Evolutionary conservation across 345 rosid species (phyloP).

Genomic region (Melaleuca quinquenervia): DNA sequence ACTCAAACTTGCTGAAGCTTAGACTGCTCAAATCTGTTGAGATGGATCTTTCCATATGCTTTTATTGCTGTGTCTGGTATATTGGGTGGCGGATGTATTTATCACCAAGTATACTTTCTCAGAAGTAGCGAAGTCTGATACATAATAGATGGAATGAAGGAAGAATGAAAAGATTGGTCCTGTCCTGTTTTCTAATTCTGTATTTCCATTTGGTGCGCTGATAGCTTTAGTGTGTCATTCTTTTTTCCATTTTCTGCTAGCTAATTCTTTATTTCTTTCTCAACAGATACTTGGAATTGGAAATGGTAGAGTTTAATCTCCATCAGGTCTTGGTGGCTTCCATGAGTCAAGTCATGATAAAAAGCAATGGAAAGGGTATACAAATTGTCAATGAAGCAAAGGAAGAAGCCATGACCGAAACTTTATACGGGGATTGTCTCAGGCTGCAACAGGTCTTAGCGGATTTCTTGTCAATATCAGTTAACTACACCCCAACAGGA

Average conservation of each 20-base stretch:
- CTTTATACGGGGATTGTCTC: constrained; percentile 67
- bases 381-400: constrained; percentile 33
- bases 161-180: background rate
- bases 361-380: constrained; percentile 50
- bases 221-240: background rate
- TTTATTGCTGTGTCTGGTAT: background rate
- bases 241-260: background rate
- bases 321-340: constrained; percentile 43
- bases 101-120: background rate
- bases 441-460: constrained; percentile 82
- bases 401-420: constrained; percentile 42
- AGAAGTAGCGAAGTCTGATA: background rate
- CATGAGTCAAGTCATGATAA: constrained; percentile 64
- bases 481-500: constrained; percentile 48
- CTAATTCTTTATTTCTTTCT: background rate
- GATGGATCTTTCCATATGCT: background rate
- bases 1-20: background rate
- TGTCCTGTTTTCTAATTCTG: background rate
- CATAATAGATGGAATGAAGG: background rate
- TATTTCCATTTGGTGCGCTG: background rate
- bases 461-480: constrained; percentile 55
- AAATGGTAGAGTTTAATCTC: constrained; percentile 66
- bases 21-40: background rate
- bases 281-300: constrained; percentile 65
- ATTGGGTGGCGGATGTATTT: background rate